These are phyloP conservation scores for Canavalia ensiformis DNA, from an alignment of 306 rosid genomes.

Conservation along the genomic window DNA sequence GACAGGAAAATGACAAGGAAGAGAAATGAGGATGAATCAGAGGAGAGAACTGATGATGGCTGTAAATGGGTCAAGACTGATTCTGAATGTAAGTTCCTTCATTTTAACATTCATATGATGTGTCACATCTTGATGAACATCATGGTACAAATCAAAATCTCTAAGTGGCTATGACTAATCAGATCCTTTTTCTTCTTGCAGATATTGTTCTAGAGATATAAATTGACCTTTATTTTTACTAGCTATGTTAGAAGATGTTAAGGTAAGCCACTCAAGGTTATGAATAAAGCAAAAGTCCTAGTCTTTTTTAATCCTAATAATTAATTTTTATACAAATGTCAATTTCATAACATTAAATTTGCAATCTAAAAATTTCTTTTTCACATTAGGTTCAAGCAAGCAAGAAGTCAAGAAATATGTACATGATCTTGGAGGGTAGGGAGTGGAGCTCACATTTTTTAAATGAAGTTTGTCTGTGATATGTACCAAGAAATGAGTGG, in stretches of 20 bases:
- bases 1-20: conserved; percentile 58
- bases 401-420: conserved; percentile 45
- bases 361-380: conserved; percentile 45
- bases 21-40: conserved; percentile 55
- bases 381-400: conserved; percentile 44
- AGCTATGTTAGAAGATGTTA: conserved; percentile 49
- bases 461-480: conserved; percentile 41
- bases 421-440: conserved; percentile 37
- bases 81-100: conserved; percentile 84
- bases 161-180: conserved; percentile 16
- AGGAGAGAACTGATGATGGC: conserved; percentile 62
- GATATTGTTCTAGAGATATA: conserved; percentile 98
- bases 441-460: conserved; percentile 55
- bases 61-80: conserved; percentile 98
- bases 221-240: conserved; percentile 37
- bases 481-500: conserved; percentile 40
- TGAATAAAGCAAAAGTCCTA: not conserved
- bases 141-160: not conserved
- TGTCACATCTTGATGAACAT: not conserved
- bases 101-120: not conserved
- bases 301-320: not conserved
- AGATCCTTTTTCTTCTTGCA: conserved; percentile 56
- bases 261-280: conserved; percentile 42
- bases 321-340: not conserved
- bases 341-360: conserved; percentile 12